phyloP scores from a whole-genome alignment of 768 basidiomycete genomes.

The Termitomyces heimii region DNA sequence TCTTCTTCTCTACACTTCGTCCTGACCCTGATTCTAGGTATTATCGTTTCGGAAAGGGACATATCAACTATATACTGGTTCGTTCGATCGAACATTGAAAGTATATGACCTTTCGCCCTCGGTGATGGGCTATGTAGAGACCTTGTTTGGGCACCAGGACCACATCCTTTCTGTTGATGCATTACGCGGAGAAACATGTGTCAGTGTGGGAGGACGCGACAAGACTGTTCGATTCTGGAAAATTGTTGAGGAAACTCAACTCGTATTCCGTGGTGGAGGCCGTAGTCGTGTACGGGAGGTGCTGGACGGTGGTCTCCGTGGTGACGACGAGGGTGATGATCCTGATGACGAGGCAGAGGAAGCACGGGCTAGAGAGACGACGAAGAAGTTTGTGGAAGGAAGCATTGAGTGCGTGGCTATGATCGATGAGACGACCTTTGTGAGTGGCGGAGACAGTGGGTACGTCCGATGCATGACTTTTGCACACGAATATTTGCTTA shows the following conservation, averaged over 20 bases:
- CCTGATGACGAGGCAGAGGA: conserved; percentile 21
- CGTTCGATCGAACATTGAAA: conserved; percentile 86
- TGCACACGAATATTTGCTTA: background rate
- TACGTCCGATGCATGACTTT: conserved; percentile 32
- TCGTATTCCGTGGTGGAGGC: conserved; percentile 96
- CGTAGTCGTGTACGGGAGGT: conserved; percentile 74
- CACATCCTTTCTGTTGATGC: conserved; percentile 72
- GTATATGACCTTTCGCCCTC: conserved; percentile 67
- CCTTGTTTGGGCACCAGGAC: conserved; percentile 96
- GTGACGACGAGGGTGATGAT: conserved; percentile 51
- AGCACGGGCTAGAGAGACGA: conserved; percentile 22
- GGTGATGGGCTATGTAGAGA: conserved; percentile 92
- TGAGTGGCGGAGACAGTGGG: conserved; percentile 97
- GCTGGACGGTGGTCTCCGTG: conserved; percentile 68
- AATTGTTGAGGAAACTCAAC: conserved; percentile 88
- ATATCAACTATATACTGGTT: conserved; percentile 67
- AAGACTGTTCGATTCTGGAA: conserved; percentile 95
- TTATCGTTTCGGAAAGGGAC: conserved; percentile 76
- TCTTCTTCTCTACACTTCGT: background rate
- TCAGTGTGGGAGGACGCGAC: conserved; percentile 87
- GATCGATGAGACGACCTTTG: conserved; percentile 90
- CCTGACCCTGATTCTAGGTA: conserved; percentile 31
- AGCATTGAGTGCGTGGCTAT: conserved; percentile 90
- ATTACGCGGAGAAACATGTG: conserved; percentile 75
- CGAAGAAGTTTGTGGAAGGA: conserved; percentile 72